Base-by-base conservation (phyloP, 257 asterid genomes). In the Knoxia roxburghii region DNA sequence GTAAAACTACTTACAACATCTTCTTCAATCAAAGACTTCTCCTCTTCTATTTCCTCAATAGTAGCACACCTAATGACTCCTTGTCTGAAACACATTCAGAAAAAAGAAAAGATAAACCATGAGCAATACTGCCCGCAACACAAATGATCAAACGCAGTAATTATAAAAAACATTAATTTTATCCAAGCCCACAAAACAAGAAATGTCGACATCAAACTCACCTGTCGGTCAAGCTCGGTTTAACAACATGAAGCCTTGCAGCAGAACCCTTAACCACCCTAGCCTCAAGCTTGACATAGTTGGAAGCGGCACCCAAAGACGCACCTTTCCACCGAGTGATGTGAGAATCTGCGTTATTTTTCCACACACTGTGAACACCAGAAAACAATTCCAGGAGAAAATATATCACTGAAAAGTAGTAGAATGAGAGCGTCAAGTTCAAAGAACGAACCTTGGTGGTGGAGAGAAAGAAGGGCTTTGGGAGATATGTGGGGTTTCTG, bases 1-100 rank as follows among this genome's bases (percentile, higher is more conserved):
- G 65, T 17, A 43, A 49, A 27, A 46, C 45, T 53, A 77, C 95
- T 82, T 76, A 94, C 97, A 53, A 50, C 95, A 76, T 87, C 91
- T 68, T 82, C 82, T 74, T 88, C 96, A 71, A 90, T 85, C 78
- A 75, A 52, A 43, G 95, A 68, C 70, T 94, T 94, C 84, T 90
- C 98, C 37, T 85, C 95, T 78, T 88, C 97, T 18, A 94, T 90
- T 78, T 94, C 96, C 64, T 94, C 96, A 33, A 85, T 75, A 60
- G 96, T 94, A 57, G 96, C 97, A 75, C 96, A 84, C 72, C 80
- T 84, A 61, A 90, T 11, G 18, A 77, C 86, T 48, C 88, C 89
- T 52, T 51, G 61, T 76, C 99, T 94, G 82, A 69, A 67, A 68
- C 74, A 68, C 51, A 45, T 8, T 37, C 64, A 67, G 66, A 9